These are phyloP conservation scores for Strobilomyces confusus DNA, from an alignment of 768 basidiomycete species.

Conservation along the genomic window DNA sequence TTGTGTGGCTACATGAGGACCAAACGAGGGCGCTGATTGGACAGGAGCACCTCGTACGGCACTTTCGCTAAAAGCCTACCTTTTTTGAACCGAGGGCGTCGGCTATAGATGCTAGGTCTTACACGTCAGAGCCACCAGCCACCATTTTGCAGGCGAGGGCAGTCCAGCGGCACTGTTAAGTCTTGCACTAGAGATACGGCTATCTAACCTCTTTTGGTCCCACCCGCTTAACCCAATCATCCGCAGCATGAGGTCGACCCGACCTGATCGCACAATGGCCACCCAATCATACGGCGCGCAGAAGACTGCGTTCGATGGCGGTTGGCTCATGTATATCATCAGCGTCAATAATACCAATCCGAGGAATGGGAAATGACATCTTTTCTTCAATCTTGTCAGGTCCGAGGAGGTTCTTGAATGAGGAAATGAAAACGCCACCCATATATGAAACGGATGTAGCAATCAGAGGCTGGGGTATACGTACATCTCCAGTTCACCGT, in stretches of 20 bases:
- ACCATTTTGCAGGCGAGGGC: background rate
- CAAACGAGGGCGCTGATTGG: too few relatives aligned
- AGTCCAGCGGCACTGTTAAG: background rate
- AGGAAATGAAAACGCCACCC: background rate
- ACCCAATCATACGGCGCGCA: background rate
- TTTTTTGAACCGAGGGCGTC: too few relatives aligned
- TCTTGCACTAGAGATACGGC: background rate
- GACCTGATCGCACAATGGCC: background rate
- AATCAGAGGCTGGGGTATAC: background rate
- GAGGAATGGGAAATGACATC: background rate
- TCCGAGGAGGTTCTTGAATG: background rate
- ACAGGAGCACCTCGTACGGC: too few relatives aligned
- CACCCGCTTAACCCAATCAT: background rate
- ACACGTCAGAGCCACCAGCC: background rate
- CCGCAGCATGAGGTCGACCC: background rate
- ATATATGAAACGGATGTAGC: background rate
- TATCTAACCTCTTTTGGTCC: background rate
- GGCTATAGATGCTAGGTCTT: too few relatives aligned
- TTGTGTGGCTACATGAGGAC: too few relatives aligned
- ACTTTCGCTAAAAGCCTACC: too few relatives aligned
- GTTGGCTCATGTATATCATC: background rate
- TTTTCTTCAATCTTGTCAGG: background rate
- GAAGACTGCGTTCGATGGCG: background rate
- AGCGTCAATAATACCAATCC: background rate
- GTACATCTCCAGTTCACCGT: too few relatives aligned